These are phyloP conservation scores for Penicillium flavigenum DNA, from an alignment of 495 filamentous ascomycete genomes.

Conservation along the genomic window DNA sequence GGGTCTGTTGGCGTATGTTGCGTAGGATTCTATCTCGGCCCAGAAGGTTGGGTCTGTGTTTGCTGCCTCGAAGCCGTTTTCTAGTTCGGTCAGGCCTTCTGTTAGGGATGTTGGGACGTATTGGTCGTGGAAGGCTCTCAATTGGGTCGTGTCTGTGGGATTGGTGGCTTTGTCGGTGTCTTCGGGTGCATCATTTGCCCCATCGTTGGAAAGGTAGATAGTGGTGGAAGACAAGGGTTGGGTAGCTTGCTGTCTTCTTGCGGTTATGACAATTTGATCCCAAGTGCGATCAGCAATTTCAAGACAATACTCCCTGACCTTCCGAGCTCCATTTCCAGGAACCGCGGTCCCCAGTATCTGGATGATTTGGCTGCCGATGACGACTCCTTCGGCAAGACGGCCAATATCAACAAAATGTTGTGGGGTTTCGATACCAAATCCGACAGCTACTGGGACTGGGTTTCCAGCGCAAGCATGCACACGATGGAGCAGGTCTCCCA, in stretches of 20 bases:
- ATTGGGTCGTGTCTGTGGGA: not conserved
- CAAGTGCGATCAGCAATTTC: conserved; percentile 5
- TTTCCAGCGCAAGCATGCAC: conserved; percentile 79
- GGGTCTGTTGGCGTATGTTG: conserved; percentile 9
- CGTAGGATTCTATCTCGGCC: conserved; percentile 11
- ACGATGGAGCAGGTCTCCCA: conserved; percentile 72
- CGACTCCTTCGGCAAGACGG: conserved; percentile 79
- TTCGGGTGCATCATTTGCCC: not conserved
- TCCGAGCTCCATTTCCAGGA: conserved; percentile 43
- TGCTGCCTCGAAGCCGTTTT: conserved; percentile 8
- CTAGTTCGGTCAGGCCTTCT: conserved; percentile 10
- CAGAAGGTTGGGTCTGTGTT: conserved; percentile 14
- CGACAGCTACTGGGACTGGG: conserved; percentile 80
- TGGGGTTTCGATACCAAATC: conserved; percentile 89
- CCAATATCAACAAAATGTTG: conserved; percentile 63
- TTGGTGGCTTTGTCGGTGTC: not conserved
- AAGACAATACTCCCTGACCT: conserved; percentile 12
- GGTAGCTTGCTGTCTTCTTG: not conserved
- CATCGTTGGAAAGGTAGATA: not conserved
- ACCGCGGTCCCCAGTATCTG: conserved; percentile 62
- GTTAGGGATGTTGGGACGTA: conserved; percentile 14
- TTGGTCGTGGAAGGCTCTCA: conserved; percentile 14
- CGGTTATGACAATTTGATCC: not conserved
- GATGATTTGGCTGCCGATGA: conserved; percentile 84
- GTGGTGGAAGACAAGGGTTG: not conserved